phyloP scores from a whole-genome alignment of 495 filamentous ascomycete genomes.

The Hypoxylon fuscum region DNA sequence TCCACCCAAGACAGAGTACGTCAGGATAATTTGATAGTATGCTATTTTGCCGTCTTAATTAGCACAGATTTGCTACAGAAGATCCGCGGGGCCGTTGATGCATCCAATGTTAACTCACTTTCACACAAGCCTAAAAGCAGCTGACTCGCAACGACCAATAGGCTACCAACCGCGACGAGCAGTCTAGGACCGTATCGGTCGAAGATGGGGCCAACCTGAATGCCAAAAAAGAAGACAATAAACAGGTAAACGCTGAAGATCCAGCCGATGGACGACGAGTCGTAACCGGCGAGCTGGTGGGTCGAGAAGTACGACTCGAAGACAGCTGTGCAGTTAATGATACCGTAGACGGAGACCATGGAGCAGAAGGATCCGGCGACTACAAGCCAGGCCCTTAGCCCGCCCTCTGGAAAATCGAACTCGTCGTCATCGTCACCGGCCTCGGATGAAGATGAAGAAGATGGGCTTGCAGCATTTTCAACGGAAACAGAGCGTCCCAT shows the following conservation, averaged over 20 bases:
- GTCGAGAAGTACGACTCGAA: slow-evolving; percentile 70
- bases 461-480: slow-evolving; percentile 7
- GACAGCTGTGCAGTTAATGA: slow-evolving; percentile 69
- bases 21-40: slow-evolving; percentile 75
- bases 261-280: slow-evolving; percentile 68
- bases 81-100: too few species aligned
- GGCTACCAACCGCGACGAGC: slow-evolving; percentile 61
- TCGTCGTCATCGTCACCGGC: slow-evolving; percentile 23
- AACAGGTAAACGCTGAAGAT: slow-evolving; percentile 71
- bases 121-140: slow-evolving; percentile 62
- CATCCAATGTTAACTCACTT: slow-evolving; percentile 43
- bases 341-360: slow-evolving; percentile 71
- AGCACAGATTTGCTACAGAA: slow-evolving; percentile 23
- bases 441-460: slow-evolving; percentile 17
- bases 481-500: slow-evolving; percentile 16
- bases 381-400: slow-evolving; percentile 67
- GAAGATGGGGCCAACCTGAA: slow-evolving; percentile 74
- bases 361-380: slow-evolving; percentile 67
- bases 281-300: slow-evolving; percentile 65
- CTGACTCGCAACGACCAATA: slow-evolving; percentile 61
- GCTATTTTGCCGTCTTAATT: slow-evolving; percentile 35
- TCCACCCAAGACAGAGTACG: slow-evolving; percentile 66
- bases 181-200: slow-evolving; percentile 66
- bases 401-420: slow-evolving; percentile 67
- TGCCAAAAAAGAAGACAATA: slow-evolving; percentile 69